These are phyloP conservation scores for Cornus controversa DNA, from an alignment of 148 eudicot species.

Conservation along the genomic window DNA sequence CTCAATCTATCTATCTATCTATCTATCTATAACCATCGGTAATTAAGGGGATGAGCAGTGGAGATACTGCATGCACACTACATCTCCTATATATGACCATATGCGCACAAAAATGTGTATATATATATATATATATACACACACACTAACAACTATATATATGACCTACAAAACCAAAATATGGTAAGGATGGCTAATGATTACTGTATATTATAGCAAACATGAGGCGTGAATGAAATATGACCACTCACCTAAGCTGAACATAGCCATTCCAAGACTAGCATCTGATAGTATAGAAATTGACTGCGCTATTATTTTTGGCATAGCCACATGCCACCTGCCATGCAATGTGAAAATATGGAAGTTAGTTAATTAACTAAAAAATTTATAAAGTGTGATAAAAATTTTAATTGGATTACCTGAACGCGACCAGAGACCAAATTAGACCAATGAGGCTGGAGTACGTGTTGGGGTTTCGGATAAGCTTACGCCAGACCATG, in stretches of 20 bases:
- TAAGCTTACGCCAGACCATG: constrained; percentile 82
- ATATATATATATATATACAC: no score
- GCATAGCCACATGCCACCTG: constrained; percentile 91
- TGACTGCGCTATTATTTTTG: constrained; percentile 54
- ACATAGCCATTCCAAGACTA: constrained; percentile 98
- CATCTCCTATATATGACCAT: no score
- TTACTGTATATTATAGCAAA: no score
- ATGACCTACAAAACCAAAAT: no score
- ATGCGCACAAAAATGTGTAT: no score
- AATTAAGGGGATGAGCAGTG: no score
- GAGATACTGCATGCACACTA: no score
- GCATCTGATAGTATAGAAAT: constrained; percentile 85
- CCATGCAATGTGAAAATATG: constrained; percentile 3
- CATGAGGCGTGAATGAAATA: background rate
- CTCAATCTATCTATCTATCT: background rate
- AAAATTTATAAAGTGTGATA: background rate
- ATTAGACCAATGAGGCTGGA: constrained; percentile 74
- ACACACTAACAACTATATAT: no score
- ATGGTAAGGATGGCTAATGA: background rate
- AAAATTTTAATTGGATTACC: constrained; percentile 29
- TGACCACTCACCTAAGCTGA: constrained; percentile 64
- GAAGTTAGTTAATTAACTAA: no score
- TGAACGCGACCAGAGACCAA: constrained; percentile 66
- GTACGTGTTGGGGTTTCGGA: constrained; percentile 84
- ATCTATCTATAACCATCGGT: no score